phyloP scores from a whole-genome alignment of 2,329 filamentous ascomycete species.

The Zarea fungicola region DNA sequence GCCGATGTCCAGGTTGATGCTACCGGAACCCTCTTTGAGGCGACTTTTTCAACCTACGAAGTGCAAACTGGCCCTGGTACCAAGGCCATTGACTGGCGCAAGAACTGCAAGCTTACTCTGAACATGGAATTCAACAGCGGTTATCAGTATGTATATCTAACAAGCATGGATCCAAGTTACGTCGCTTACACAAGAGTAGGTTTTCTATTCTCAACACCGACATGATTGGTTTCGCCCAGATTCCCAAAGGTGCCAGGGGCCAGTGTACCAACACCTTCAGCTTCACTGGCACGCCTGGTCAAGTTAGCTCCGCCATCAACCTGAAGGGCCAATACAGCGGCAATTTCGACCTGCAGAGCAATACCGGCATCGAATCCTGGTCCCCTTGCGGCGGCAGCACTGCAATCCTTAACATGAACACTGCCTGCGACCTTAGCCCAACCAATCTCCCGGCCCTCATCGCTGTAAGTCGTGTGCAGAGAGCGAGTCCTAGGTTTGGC shows the following conservation, averaged over 20 bases:
- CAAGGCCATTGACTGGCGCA: slow-evolving; percentile 20
- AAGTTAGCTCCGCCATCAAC: slow-evolving; percentile 17
- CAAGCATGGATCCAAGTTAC: not conserved
- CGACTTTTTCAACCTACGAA: slow-evolving; percentile 22
- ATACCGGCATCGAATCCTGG: slow-evolving; percentile 19
- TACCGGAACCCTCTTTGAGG: slow-evolving; percentile 22
- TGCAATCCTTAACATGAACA: slow-evolving; percentile 26
- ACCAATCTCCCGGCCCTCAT: slow-evolving; percentile 20
- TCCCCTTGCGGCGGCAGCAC: slow-evolving; percentile 23
- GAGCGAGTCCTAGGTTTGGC: not conserved
- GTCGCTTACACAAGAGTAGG: slow-evolving; percentile 8
- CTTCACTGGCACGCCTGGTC: slow-evolving; percentile 21
- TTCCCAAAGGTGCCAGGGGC: slow-evolving; percentile 18
- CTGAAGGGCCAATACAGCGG: slow-evolving; percentile 19
- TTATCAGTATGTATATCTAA: slow-evolving; percentile 24
- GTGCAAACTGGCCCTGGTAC: slow-evolving; percentile 21
- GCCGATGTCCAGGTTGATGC: slow-evolving; percentile 22
- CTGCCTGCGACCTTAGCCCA: slow-evolving; percentile 21
- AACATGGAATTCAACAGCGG: slow-evolving; percentile 22
- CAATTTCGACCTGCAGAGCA: slow-evolving; percentile 19
- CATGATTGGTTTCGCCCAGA: slow-evolving; percentile 24
- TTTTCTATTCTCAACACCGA: slow-evolving; percentile 22
- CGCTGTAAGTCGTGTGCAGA: slow-evolving; percentile 17
- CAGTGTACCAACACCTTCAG: slow-evolving; percentile 23
- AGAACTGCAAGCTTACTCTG: slow-evolving; percentile 24